These are phyloP conservation scores for Pichia sp. DNA, from an alignment of 1,139 yeast genomes.

Conservation along the genomic window DNA sequence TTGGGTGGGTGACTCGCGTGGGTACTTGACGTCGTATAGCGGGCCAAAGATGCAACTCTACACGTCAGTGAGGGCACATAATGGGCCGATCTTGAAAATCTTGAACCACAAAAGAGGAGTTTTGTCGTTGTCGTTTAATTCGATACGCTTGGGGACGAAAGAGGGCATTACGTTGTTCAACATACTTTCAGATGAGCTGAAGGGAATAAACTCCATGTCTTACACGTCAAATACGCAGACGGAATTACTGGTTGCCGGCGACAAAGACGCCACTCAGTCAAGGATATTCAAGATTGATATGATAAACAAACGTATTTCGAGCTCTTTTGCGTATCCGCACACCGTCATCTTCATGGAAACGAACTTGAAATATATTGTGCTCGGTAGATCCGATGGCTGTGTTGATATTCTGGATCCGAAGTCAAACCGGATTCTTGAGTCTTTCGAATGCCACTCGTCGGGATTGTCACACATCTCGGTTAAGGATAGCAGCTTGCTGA, in stretches of 20 bases:
- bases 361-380: slow-evolving; percentile 44
- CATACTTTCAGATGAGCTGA: slow-evolving; percentile 33
- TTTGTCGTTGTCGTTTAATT: slow-evolving; percentile 49
- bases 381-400: slow-evolving; percentile 66
- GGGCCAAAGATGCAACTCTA: slow-evolving; percentile 40
- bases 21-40: slow-evolving; percentile 31
- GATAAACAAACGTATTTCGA: slow-evolving; percentile 45
- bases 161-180: slow-evolving; percentile 49
- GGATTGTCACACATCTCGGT: slow-evolving; percentile 74
- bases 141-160: slow-evolving; percentile 52
- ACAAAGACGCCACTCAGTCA: slow-evolving; percentile 30
- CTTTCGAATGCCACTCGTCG: slow-evolving; percentile 71
- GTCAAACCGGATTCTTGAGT: slow-evolving; percentile 47
- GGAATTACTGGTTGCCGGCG: slow-evolving; percentile 44
- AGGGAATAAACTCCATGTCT: slow-evolving; percentile 28
- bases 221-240: slow-evolving; percentile 37
- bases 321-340: slow-evolving; percentile 37
- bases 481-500: slow-evolving; percentile 69
- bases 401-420: slow-evolving; percentile 76
- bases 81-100: slow-evolving; percentile 45
- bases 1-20: slow-evolving; percentile 76
- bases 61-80: slow-evolving; percentile 48
- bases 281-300: slow-evolving; percentile 58
- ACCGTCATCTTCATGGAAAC: slow-evolving; percentile 39
- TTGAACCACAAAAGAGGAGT: slow-evolving; percentile 56